Percentiles rank a stretch among this genome's conserved stretches.
phyloP scores from a whole-genome alignment of 2,329 filamentous ascomycete species.

The Botryosphaeria agaves region DNA sequence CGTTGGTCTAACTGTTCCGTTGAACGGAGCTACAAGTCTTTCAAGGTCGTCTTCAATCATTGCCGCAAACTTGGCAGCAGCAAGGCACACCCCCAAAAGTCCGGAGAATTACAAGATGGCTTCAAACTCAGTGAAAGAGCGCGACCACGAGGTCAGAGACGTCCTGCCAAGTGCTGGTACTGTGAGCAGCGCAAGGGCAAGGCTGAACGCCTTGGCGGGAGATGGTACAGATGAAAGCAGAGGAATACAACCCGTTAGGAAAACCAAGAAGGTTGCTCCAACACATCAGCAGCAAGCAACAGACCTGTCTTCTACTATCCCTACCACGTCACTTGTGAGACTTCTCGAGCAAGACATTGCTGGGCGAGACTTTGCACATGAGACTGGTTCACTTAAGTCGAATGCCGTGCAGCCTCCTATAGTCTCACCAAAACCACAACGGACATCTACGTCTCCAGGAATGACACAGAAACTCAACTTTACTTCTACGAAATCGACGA shows the following conservation, averaged over 20 bases:
- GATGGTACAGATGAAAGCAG: slow-evolving; percentile 4
- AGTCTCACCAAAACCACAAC: not conserved
- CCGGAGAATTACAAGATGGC: not conserved
- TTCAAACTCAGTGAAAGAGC: not conserved
- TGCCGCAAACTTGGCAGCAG: slow-evolving; percentile 44
- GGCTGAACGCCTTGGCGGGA: slow-evolving; percentile 11
- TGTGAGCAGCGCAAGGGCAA: slow-evolving; percentile 15
- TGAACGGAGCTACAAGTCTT: slow-evolving; percentile 11
- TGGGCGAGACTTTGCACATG: slow-evolving; percentile 3
- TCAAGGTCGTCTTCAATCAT: slow-evolving; percentile 41
- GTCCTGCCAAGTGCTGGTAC: slow-evolving; percentile 14
- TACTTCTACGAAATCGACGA: not conserved
- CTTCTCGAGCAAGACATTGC: slow-evolving; percentile 43
- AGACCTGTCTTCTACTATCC: slow-evolving; percentile 41
- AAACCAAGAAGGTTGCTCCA: not conserved
- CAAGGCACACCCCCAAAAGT: slow-evolving; percentile 33
- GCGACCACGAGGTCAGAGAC: too few relatives aligned
- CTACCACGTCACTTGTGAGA: slow-evolving; percentile 47
- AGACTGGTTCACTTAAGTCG: not conserved
- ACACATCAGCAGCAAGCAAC: slow-evolving; percentile 15
- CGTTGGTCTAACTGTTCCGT: slow-evolving; percentile 12
- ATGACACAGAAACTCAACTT: not conserved
- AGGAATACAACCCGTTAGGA: not conserved
- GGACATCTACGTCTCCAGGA: not conserved
- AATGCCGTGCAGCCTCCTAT: not conserved